Conservation (phyloP, 345 rosid species). For the Eucalyptus viminalis region DNA sequence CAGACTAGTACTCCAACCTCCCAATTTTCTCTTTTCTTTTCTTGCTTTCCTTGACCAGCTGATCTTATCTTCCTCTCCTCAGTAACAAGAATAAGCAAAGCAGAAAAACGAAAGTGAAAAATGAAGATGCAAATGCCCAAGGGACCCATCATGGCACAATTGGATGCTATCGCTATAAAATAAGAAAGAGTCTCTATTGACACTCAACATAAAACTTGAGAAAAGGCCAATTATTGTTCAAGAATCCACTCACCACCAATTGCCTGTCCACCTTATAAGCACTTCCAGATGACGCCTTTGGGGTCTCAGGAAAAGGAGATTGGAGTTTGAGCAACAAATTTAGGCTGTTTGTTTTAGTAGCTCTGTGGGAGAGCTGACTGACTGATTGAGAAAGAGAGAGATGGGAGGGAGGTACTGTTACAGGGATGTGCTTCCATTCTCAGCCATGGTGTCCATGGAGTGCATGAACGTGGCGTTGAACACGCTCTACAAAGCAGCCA, state of each 20-base stretch:
- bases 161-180: background rate
- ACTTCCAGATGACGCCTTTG: background rate
- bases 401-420: slow-evolving; percentile 15
- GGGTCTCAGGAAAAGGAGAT: background rate
- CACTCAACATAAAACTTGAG: background rate
- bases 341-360: background rate
- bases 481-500: slow-evolving; percentile 87
- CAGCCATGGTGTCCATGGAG: slow-evolving; percentile 64
- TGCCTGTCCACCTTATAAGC: background rate
- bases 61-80: background rate
- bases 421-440: slow-evolving; percentile 52
- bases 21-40: background rate
- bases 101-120: background rate
- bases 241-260: background rate
- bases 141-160: background rate
- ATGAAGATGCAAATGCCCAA: background rate
- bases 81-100: background rate
- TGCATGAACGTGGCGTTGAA: slow-evolving; percentile 55
- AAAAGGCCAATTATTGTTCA: background rate
- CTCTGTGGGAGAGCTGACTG: background rate
- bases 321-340: background rate
- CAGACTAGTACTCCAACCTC: background rate
- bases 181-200: background rate
- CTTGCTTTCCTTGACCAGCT: background rate
- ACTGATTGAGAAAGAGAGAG: background rate